Evolutionary conservation across 2,329 filamentous ascomycete species (phyloP).

Genomic region (Hirsutella thompsonii): DNA sequence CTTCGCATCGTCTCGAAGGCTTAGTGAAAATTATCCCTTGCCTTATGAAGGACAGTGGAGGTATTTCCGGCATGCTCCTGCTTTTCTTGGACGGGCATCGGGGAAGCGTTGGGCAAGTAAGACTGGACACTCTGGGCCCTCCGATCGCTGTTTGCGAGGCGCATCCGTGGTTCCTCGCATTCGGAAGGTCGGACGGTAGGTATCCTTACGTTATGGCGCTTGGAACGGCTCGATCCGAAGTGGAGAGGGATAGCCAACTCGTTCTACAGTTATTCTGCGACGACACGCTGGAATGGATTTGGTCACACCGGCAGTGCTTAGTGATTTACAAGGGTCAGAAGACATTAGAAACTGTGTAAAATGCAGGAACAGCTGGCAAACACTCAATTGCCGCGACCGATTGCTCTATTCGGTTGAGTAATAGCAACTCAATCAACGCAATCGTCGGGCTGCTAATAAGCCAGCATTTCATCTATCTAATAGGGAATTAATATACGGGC

Average conservation of each 20-base stretch:
- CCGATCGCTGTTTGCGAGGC: neutral
- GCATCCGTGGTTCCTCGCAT: slow-evolving; percentile 2
- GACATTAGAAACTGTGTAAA: slow-evolving; percentile 1
- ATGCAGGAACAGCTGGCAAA: neutral
- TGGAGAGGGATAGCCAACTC: slow-evolving; percentile 2
- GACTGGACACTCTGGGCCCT: slow-evolving; percentile 1
- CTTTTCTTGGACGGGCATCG: slow-evolving; percentile 3
- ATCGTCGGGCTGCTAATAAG: no score
- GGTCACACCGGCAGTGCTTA: slow-evolving; percentile 1
- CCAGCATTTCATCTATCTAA: no score
- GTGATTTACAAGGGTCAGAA: slow-evolving; percentile 1
- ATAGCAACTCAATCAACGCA: no score
- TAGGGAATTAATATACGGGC: no score
- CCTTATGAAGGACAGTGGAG: neutral
- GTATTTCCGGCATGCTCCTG: slow-evolving; percentile 2
- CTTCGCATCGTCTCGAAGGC: slow-evolving; percentile 2
- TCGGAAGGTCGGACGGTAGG: slow-evolving; percentile 1
- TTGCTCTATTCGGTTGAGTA: no score
- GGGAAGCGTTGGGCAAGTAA: slow-evolving; percentile 4
- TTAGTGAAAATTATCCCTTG: slow-evolving; percentile 2
- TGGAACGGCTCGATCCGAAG: slow-evolving; percentile 2
- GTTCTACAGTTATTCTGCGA: slow-evolving; percentile 1
- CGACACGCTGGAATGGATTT: slow-evolving; percentile 1
- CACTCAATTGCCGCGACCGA: no score
- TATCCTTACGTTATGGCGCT: slow-evolving; percentile 5